These are phyloP conservation scores for Hordeum pubiflorum DNA, from an alignment of 202 grass and related monocot genomes.

Conservation along the genomic window DNA sequence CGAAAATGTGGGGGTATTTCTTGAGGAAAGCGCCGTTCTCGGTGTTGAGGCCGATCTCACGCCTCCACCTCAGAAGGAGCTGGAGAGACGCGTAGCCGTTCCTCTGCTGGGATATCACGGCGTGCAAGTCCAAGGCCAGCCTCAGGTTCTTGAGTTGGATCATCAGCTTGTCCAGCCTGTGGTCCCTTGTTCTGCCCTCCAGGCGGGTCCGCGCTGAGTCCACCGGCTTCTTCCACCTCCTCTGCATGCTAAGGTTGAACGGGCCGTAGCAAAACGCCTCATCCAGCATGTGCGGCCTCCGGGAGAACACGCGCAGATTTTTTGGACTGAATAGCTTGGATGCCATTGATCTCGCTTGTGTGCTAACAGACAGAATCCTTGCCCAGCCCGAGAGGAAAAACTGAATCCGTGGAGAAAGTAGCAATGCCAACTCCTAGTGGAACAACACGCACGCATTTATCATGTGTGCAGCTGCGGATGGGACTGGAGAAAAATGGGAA, in stretches of 20 bases:
- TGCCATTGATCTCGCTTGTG: background rate
- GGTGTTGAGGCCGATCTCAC: constrained; percentile 43
- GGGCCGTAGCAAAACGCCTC: background rate
- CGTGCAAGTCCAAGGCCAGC: constrained; percentile 30
- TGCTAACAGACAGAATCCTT: background rate
- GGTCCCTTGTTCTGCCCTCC: constrained; percentile 55
- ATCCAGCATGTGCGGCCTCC: background rate
- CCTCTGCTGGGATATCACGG: constrained; percentile 48
- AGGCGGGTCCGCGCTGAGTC: constrained; percentile 52
- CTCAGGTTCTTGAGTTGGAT: constrained; percentile 45
- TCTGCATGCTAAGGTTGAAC: constrained; percentile 20
- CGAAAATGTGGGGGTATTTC: constrained; percentile 52
- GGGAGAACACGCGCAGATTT: background rate
- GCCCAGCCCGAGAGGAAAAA: background rate
- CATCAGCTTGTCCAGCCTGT: constrained; percentile 53
- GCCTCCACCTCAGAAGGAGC: constrained; percentile 49
- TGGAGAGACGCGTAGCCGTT: constrained; percentile 48
- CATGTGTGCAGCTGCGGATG: background rate
- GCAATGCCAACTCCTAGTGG: background rate
- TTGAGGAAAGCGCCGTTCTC: constrained; percentile 43
- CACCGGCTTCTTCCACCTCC: constrained; percentile 53
- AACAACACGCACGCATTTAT: background rate
- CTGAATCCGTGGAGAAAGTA: background rate
- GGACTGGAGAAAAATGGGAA: background rate
- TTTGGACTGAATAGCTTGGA: background rate